Conservation (phyloP, 192 early-diverging fungal genomes). For the Pecoramyces ruminantium region DNA sequence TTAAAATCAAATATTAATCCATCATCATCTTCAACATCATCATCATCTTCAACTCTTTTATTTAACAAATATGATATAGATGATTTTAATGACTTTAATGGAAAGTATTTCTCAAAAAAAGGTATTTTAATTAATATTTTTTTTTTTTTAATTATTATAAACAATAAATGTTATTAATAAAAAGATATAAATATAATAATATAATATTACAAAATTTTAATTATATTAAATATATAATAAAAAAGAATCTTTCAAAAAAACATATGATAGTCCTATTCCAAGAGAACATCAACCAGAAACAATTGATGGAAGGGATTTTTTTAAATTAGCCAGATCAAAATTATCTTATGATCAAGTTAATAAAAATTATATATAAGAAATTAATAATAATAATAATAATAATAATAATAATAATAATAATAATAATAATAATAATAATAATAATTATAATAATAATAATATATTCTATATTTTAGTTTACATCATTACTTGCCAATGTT, state of each 20-base stretch:
- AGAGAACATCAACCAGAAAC: not conserved
- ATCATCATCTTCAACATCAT: too few relatives aligned
- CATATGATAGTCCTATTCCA: not conserved
- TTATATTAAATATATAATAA: too few relatives aligned
- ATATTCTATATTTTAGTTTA: not conserved
- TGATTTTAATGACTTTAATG: not conserved
- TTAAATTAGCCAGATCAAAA: not conserved
- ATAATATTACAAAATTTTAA: not conserved
- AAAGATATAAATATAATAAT: not conserved
- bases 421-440: too few relatives aligned
- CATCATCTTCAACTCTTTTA: too few relatives aligned
- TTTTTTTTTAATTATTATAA: too few relatives aligned
- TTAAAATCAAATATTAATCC: too few relatives aligned
- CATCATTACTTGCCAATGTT: not conserved
- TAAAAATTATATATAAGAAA: not conserved
- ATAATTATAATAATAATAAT: too few relatives aligned
- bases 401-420: too few relatives aligned
- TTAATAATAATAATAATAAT: too few relatives aligned
- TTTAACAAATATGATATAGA: not conserved
- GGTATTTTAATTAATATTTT: not conserved
- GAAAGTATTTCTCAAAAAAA: not conserved
- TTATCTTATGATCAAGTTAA: not conserved
- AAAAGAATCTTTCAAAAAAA: not conserved
- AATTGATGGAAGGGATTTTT: not conserved
- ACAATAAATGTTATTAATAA: too few relatives aligned